Conservation (phyloP, 192 early-diverging fungal genomes). For the Rhizophagus clarus region DNA sequence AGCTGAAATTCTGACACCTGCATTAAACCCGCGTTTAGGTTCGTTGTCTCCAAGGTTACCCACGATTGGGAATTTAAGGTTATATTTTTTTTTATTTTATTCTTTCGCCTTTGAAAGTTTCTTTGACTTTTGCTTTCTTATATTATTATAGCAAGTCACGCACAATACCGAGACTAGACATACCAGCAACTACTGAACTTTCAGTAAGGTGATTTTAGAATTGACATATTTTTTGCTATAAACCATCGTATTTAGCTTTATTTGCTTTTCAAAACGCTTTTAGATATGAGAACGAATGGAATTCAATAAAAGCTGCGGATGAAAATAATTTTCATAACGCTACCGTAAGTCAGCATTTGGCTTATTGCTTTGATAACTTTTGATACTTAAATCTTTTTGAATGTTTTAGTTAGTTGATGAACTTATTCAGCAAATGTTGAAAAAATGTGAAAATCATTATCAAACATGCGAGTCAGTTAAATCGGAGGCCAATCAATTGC, state of each 20-base stretch:
- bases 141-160: conserved; percentile 1
- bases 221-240: no score
- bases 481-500: conserved; percentile 27
- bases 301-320: conserved; percentile 9
- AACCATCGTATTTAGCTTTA: background rate
- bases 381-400: background rate
- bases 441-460: conserved; percentile 27
- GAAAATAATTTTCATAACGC: conserved; percentile 28
- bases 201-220: background rate
- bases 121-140: background rate
- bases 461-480: conserved; percentile 24
- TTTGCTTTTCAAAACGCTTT: background rate
- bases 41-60: background rate
- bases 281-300: conserved; percentile 29
- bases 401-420: conserved; percentile 26
- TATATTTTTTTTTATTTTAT: background rate
- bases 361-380: background rate
- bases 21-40: background rate
- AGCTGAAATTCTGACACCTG: conserved; percentile 16
- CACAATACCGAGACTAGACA: background rate
- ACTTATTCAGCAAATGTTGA: background rate
- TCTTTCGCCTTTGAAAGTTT: background rate
- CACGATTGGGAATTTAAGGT: background rate
- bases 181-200: conserved; percentile 21
- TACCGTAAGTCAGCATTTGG: conserved; percentile 6